A percentile compares a stretch with the other conserved stretches of the same genome.
Conservation (phyloP, 2,329 filamentous ascomycete species). For the Botrytis fabae region DNA sequence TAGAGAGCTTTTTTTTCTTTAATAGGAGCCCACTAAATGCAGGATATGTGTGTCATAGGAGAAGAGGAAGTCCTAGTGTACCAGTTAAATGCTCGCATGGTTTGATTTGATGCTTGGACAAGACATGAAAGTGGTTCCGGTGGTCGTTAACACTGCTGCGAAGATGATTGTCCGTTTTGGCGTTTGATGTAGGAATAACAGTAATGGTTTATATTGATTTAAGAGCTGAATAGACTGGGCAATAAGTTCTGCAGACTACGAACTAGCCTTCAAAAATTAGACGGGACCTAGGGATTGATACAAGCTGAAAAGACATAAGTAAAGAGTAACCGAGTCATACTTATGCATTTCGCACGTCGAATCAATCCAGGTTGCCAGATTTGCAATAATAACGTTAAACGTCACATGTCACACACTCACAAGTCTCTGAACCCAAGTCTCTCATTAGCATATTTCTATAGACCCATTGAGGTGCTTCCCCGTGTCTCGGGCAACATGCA, state of each 20-base stretch:
- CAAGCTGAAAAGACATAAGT: constrained; percentile 14
- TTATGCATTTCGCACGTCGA: too few relatives aligned
- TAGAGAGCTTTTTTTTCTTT: too few relatives aligned
- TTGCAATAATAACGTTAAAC: constrained; percentile 51
- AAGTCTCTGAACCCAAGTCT: constrained; percentile 43
- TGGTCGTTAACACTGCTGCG: constrained; percentile 17
- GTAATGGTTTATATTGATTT: not conserved
- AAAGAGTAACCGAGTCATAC: constrained; percentile 20
- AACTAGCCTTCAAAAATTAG: not conserved
- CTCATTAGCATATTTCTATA: not conserved
- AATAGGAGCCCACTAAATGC: not conserved
- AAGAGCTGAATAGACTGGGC: not conserved
- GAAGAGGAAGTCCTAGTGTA: not conserved
- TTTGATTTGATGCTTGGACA: constrained; percentile 21
- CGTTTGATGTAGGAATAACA: constrained; percentile 14
- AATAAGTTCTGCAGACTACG: not conserved
- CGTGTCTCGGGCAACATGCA: not conserved
- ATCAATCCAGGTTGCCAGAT: constrained; percentile 31
- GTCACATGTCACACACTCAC: constrained; percentile 50
- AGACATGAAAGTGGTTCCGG: constrained; percentile 25
- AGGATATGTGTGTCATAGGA: not conserved
- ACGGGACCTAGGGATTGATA: too few relatives aligned
- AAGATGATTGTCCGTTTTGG: constrained; percentile 23
- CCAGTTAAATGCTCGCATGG: not conserved
- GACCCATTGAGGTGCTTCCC: not conserved